phyloP scores from a whole-genome alignment of 2,329 filamentous ascomycete species.

The Mollisia scopiformis region DNA sequence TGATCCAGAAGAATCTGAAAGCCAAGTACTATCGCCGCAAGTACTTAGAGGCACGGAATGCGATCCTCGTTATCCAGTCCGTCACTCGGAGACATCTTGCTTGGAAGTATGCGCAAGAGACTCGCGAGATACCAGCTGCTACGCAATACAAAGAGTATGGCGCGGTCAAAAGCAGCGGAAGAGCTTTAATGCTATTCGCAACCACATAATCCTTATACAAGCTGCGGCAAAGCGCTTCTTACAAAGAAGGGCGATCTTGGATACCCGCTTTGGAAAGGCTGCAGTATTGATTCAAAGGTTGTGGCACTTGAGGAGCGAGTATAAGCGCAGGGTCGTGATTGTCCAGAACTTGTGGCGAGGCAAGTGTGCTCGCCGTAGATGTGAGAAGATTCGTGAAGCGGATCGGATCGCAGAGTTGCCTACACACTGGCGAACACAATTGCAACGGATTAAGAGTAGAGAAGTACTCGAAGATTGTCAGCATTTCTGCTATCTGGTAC shows the following conservation, averaged over 20 bases:
- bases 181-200: slow-evolving; percentile 75
- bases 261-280: slow-evolving; percentile 90
- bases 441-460: slow-evolving; percentile 8
- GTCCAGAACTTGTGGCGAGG: slow-evolving; percentile 94
- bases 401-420: slow-evolving; percentile 1
- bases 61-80: slow-evolving; percentile 81
- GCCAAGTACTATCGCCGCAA: slow-evolving; percentile 94
- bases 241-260: slow-evolving; percentile 87
- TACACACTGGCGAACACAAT: slow-evolving; percentile 5
- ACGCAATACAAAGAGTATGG: slow-evolving; percentile 97
- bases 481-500: neutral
- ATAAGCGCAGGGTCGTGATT: slow-evolving; percentile 85
- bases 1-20: slow-evolving; percentile 98
- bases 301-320: slow-evolving; percentile 83
- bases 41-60: slow-evolving; percentile 83
- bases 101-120: slow-evolving; percentile 75
- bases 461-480: slow-evolving; percentile 6
- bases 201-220: slow-evolving; percentile 85
- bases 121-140: slow-evolving; percentile 81
- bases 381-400: slow-evolving; percentile 87
- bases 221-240: slow-evolving; percentile 91
- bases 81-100: slow-evolving; percentile 77
- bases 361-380: slow-evolving; percentile 75
- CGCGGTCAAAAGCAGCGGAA: slow-evolving; percentile 89
- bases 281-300: slow-evolving; percentile 87